Evolutionary conservation across 2,329 filamentous ascomycete genomes (phyloP).

Genomic region (Calycina herbarum): DNA sequence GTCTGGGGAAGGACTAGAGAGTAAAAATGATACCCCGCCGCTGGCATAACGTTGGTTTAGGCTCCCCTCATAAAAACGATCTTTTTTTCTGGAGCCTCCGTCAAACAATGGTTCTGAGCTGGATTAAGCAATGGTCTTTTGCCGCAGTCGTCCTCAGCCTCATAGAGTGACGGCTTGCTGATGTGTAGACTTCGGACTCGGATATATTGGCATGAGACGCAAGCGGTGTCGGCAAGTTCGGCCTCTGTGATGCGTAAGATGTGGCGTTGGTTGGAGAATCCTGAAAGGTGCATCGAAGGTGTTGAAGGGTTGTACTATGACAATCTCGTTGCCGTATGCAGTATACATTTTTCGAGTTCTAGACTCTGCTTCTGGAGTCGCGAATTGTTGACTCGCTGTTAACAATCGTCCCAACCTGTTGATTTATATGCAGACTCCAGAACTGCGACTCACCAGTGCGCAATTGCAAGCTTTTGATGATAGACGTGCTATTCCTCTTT

Average conservation of each 20-base stretch:
- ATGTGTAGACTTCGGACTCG: neutral
- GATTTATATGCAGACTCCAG: too few relatives aligned
- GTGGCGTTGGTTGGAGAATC: neutral
- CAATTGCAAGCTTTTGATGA: too few relatives aligned
- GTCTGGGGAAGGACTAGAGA: neutral
- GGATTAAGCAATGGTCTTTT: neutral
- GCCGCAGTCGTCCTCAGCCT: neutral
- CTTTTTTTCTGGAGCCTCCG: neutral
- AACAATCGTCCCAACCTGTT: too few relatives aligned
- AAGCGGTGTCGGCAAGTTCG: neutral
- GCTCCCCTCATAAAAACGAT: neutral
- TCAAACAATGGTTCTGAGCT: neutral
- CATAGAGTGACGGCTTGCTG: neutral
- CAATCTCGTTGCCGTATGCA: neutral
- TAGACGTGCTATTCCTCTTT: too few relatives aligned
- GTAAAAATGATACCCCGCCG: neutral
- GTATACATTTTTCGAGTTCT: too few relatives aligned
- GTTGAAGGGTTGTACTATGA: too few relatives aligned
- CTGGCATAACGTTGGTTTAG: neutral
- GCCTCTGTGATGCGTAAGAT: neutral
- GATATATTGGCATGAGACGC: neutral
- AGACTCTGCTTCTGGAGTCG: too few relatives aligned
- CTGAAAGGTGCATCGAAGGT: neutral
- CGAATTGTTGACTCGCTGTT: too few relatives aligned
- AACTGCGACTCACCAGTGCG: too few relatives aligned